Evolutionary conservation across 495 filamentous ascomycete genomes (phyloP).

Genomic region (Aspergillus avenaceus): DNA sequence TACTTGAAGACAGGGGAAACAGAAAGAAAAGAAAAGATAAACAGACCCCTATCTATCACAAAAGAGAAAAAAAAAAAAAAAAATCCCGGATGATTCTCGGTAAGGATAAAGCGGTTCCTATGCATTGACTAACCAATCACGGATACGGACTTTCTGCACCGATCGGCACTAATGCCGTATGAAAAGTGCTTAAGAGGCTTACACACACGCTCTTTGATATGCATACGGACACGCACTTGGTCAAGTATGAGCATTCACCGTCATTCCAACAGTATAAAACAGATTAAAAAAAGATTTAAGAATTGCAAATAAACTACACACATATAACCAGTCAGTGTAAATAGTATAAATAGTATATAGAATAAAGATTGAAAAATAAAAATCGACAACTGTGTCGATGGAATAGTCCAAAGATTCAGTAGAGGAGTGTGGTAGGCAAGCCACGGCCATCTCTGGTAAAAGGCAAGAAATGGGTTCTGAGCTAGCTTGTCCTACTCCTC

Average conservation of each 20-base stretch:
- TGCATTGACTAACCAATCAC: too few relatives aligned
- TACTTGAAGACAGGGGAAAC: too few relatives aligned
- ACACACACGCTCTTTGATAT: not conserved
- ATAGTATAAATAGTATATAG: not conserved
- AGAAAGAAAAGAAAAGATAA: too few relatives aligned
- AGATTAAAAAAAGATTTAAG: too few relatives aligned
- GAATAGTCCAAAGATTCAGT: conserved; percentile 56
- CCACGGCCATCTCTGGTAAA: conserved; percentile 68
- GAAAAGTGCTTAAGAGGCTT: not conserved
- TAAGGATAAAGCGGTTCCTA: too few relatives aligned
- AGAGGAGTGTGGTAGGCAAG: conserved; percentile 55
- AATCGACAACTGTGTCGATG: conserved; percentile 38
- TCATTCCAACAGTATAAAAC: too few relatives aligned
- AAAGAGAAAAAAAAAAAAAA: not conserved
- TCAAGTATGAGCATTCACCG: too few relatives aligned
- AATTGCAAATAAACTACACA: too few relatives aligned
- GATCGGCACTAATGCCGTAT: not conserved
- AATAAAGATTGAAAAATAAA: conserved; percentile 24
- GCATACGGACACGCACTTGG: too few relatives aligned
- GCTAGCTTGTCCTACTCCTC: conserved; percentile 51
- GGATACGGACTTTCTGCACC: too few relatives aligned
- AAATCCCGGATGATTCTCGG: not conserved
- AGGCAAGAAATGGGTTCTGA: conserved; percentile 65
- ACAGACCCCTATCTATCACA: not conserved
- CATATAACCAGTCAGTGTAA: too few relatives aligned